phyloP scores from a whole-genome alignment of 2,329 filamentous ascomycete species.

The Calonectria leucothoes region DNA sequence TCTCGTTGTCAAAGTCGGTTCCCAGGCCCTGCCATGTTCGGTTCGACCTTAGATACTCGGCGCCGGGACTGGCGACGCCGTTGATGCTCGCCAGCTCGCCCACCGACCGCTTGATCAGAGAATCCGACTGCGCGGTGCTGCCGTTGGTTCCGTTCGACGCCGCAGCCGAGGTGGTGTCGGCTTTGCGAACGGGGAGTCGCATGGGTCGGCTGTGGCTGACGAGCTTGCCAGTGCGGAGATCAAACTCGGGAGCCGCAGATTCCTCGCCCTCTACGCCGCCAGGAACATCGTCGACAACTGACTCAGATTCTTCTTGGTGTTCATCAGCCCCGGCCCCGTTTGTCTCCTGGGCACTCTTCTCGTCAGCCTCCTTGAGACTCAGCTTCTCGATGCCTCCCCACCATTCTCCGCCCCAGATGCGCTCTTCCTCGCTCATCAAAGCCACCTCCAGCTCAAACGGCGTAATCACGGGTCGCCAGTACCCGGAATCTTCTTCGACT shows the following conservation, averaged over 20 bases:
- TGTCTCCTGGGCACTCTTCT: constrained; percentile 30
- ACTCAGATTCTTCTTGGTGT: constrained; percentile 36
- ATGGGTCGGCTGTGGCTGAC: constrained; percentile 84
- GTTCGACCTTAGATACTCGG: constrained; percentile 84
- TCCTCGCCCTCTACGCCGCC: constrained; percentile 71
- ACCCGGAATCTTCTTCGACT: constrained; percentile 83
- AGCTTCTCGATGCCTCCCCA: constrained; percentile 85
- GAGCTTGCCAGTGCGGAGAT: constrained; percentile 88
- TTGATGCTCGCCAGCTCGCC: constrained; percentile 85
- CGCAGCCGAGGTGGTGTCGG: constrained; percentile 20
- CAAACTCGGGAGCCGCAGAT: constrained; percentile 89
- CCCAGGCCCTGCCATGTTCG: constrained; percentile 93
- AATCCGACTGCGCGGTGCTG: constrained; percentile 20
- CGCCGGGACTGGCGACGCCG: constrained; percentile 89
- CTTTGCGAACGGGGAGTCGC: constrained; percentile 55
- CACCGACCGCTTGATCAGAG: constrained; percentile 68
- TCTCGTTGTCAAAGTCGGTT: constrained; percentile 78
- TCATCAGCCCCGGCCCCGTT: constrained; percentile 22
- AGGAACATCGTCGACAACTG: constrained; percentile 48
- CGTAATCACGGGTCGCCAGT: constrained; percentile 92
- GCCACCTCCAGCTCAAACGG: constrained; percentile 91
- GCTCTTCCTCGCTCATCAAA: constrained; percentile 77
- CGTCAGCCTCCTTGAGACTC: constrained; percentile 53
- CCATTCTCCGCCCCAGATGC: constrained; percentile 91
- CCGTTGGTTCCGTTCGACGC: constrained; percentile 25